Base-by-base conservation (phyloP, 257 asterid species). In the Solanum pimpinellifolium region DNA sequence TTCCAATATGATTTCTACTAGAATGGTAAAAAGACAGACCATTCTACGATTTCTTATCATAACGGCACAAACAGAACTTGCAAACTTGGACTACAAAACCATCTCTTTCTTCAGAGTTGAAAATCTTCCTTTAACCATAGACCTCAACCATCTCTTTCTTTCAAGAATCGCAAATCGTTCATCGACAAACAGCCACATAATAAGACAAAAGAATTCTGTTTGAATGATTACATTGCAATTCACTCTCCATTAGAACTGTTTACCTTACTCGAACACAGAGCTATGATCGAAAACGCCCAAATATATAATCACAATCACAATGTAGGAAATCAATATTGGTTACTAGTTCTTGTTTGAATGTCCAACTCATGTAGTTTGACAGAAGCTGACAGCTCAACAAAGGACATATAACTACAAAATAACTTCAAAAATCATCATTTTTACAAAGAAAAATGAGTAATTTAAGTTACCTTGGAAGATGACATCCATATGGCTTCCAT, bases 401-500 rank as follows among this genome's bases (percentile, higher is more conserved):
- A n/a, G 7, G 31, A 62, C 70, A 62, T 56, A 56, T 56, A 56
- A 56, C 66, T 56, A 56, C 66, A 56, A 56, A 56, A 56, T 56
- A 56, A 56, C 66, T 56, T 56, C 66, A 56, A 56, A 56, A n/a
- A 56, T 56, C 66, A 56, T 56, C 66, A 56, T 56, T 56, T 56
- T 56, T 56, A 56, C 66, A 56, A 59, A 59, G 68, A 59, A 59
- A 27, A 59, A 59, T 59, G 13, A 59, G 68, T 59, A 59, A 59
- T 59, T 59, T 59, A 59, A 65, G 72, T 65, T 25, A 65, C 99
- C 99, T 95, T 74, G 99, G 99, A 88, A 97, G 96, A 75, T 94
- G 93, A 88, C 99, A 96, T 46, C 89, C 97, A 93, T 92, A 90
- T 20, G 99, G 99, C 83, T 93, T 93, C 99, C 99, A 97, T 89